Conservation (phyloP, 2,329 filamentous ascomycete genomes). For the Fusarium sp. region DNA sequence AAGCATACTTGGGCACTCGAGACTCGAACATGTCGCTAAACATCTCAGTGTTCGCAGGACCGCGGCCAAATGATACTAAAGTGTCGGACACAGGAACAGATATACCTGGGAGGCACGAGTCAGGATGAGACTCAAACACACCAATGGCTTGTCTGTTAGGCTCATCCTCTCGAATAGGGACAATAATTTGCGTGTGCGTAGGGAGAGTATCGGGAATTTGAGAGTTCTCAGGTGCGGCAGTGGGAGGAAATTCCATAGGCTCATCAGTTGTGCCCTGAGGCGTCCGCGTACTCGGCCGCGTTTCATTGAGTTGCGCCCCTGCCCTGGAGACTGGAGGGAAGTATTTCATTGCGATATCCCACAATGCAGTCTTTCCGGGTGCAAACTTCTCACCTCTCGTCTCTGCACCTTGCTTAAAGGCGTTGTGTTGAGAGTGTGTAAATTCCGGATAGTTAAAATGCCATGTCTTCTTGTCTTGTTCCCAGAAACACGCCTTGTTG, state of each 20-base stretch:
- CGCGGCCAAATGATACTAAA: constrained; percentile 84
- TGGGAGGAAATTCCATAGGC: constrained; percentile 51
- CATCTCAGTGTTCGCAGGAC: constrained; percentile 75
- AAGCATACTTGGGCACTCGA: constrained; percentile 84
- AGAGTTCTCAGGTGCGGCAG: constrained; percentile 49
- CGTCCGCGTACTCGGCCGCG: constrained; percentile 27
- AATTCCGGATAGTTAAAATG: constrained; percentile 76
- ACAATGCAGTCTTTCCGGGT: constrained; percentile 66
- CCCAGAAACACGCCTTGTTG: constrained; percentile 72
- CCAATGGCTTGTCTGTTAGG: constrained; percentile 68
- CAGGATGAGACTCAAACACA: constrained; percentile 74
- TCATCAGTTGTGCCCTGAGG: constrained; percentile 47
- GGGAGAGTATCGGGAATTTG: constrained; percentile 56
- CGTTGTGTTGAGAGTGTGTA: constrained; percentile 71
- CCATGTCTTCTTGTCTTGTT: constrained; percentile 68
- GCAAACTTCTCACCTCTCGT: constrained; percentile 67
- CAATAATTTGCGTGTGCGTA: constrained; percentile 55
- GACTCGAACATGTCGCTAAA: constrained; percentile 75
- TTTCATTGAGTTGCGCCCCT: constrained; percentile 27
- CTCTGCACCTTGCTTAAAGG: constrained; percentile 67
- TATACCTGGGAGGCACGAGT: constrained; percentile 75
- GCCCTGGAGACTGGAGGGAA: constrained; percentile 63
- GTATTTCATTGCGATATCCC: constrained; percentile 71
- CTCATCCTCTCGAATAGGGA: constrained; percentile 54
- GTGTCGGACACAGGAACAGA: constrained; percentile 76